Evolutionary conservation across 2,329 filamentous ascomycete species (phyloP).

Genomic region (Achaetomium macrosporum): DNA sequence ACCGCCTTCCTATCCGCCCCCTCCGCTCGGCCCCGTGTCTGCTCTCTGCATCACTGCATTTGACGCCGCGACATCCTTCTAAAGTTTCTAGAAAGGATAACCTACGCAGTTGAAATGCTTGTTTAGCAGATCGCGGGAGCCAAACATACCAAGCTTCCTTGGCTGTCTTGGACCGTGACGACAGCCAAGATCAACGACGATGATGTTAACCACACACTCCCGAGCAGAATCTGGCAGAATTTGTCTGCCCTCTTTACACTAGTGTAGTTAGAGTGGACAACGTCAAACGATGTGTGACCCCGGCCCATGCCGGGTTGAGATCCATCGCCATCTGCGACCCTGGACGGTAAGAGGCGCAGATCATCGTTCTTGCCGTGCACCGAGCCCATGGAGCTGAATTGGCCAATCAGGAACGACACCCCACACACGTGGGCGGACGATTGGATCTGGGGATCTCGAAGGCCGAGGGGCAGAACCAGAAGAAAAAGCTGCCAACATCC

Average conservation of each 20-base stretch:
- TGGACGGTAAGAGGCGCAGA: background rate
- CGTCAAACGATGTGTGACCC: background rate
- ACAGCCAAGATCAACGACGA: background rate
- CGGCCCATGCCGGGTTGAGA: background rate
- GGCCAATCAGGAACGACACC: constrained; percentile 3
- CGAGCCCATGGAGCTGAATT: background rate
- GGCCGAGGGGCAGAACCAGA: background rate
- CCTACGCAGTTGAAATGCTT: background rate
- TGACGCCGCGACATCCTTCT: too few relatives aligned
- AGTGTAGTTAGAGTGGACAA: background rate
- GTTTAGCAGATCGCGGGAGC: background rate
- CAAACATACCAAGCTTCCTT: background rate
- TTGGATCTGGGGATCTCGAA: constrained; percentile 3
- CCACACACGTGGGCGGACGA: constrained; percentile 12
- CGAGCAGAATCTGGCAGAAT: background rate
- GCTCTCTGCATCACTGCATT: background rate
- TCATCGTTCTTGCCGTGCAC: background rate
- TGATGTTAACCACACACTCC: background rate
- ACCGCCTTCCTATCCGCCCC: background rate
- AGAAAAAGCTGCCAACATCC: background rate
- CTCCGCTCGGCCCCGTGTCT: background rate
- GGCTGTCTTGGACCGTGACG: background rate
- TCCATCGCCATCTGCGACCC: background rate
- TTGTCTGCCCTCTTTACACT: background rate
- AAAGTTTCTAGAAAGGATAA: background rate